Conservation (phyloP, 1,284 basidiomycete genomes). For the Marasmius tenuissimus region DNA sequence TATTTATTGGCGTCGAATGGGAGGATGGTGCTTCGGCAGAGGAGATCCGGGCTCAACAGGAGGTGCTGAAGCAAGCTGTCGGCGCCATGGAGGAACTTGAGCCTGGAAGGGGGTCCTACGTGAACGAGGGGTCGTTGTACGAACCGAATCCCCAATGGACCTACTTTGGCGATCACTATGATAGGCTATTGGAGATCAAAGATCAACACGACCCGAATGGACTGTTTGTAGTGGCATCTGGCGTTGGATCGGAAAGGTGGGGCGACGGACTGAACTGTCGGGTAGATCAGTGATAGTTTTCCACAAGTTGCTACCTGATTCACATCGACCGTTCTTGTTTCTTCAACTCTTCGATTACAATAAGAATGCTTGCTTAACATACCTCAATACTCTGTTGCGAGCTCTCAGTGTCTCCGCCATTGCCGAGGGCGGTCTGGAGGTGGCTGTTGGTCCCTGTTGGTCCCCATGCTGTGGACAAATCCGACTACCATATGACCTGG, state of each 20-base stretch:
- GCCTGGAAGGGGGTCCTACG: slow-evolving; percentile 35
- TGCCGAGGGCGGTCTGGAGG: too few species aligned
- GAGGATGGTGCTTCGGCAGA: slow-evolving; percentile 26
- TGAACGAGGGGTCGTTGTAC: slow-evolving; percentile 44
- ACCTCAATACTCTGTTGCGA: too few species aligned
- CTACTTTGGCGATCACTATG: slow-evolving; percentile 46
- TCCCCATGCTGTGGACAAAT: too few species aligned
- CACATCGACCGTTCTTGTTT: too few species aligned
- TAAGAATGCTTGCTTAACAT: too few species aligned
- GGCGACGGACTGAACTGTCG: slow-evolving; percentile 15
- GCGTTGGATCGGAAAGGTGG: slow-evolving; percentile 45
- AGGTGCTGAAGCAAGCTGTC: slow-evolving; percentile 18
- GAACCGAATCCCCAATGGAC: slow-evolving; percentile 36
- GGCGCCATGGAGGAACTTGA: slow-evolving; percentile 25
- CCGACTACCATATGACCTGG: too few species aligned
- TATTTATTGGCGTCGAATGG: slow-evolving; percentile 28
- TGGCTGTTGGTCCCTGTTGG: too few species aligned
- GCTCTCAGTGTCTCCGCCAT: too few species aligned
- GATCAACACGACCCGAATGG: slow-evolving; percentile 39
- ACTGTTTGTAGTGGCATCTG: slow-evolving; percentile 42
- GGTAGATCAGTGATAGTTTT: too few species aligned
- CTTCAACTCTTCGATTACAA: too few species aligned
- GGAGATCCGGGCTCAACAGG: slow-evolving; percentile 21
- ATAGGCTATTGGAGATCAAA: slow-evolving; percentile 39
- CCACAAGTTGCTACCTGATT: too few species aligned